These are phyloP conservation scores for Tetrapisispora arboricola DNA, from an alignment of 805 yeast species.

Conservation along the genomic window DNA sequence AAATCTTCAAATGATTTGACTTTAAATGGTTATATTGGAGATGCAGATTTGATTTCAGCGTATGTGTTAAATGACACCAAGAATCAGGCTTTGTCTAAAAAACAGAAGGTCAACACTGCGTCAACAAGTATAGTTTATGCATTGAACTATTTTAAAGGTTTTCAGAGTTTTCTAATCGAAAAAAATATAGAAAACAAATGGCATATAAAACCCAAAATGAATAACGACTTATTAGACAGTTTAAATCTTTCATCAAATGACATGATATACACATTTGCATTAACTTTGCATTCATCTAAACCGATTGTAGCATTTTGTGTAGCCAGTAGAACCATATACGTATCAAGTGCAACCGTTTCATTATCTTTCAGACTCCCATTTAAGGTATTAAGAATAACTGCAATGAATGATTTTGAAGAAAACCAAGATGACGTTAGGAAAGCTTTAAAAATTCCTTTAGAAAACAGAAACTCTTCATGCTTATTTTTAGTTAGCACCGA, in stretches of 20 bases:
- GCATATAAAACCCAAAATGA: neutral
- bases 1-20: constrained; percentile 16
- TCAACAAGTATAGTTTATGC: constrained; percentile 1
- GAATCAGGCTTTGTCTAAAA: neutral
- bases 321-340: constrained; percentile 1
- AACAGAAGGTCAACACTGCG: neutral
- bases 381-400: constrained; percentile 6
- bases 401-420: neutral
- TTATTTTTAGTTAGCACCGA: constrained; percentile 7
- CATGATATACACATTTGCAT: constrained; percentile 4
- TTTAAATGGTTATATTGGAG: constrained; percentile 11
- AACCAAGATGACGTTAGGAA: neutral
- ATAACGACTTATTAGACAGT: neutral
- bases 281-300: neutral
- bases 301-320: constrained; percentile 7
- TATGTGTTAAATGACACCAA: neutral
- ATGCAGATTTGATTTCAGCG: neutral
- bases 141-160: constrained; percentile 12
- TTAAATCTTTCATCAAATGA: neutral
- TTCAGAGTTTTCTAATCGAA: constrained; percentile 6
- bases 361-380: constrained; percentile 9
- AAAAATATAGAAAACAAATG: neutral
- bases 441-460: no score
- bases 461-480: no score
- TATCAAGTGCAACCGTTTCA: constrained; percentile 4